phyloP scores from a whole-genome alignment of 2,329 filamentous ascomycete species.

The Diaporthe sp. region DNA sequence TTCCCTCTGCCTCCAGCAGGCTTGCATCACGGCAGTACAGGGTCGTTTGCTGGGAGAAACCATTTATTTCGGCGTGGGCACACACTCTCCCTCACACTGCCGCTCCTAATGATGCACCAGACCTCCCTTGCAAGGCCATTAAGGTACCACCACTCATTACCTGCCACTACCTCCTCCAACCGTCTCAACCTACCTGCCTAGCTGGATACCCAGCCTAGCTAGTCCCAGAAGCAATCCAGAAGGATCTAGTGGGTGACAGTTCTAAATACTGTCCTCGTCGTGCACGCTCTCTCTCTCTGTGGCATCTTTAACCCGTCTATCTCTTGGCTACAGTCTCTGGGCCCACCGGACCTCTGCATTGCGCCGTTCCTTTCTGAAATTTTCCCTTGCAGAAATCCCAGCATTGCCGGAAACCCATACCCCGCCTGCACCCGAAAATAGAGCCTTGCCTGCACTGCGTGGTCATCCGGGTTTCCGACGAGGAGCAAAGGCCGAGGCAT shows the following conservation, averaged over 20 bases:
- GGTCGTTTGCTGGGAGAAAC: conserved; percentile 14
- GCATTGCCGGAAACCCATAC: conserved; percentile 13
- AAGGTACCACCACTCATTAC: not conserved
- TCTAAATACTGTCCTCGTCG: not conserved
- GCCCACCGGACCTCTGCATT: not conserved
- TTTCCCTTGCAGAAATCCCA: conserved; percentile 20
- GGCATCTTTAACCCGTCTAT: not conserved
- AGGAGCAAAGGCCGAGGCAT: not conserved
- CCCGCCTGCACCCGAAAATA: conserved; percentile 20
- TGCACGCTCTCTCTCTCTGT: not conserved
- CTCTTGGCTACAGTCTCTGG: not conserved
- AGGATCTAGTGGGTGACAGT: not conserved
- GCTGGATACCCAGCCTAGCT: not conserved
- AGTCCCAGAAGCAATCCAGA: not conserved
- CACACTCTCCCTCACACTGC: conserved; percentile 1
- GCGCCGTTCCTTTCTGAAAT: conserved; percentile 10
- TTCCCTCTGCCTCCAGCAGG: not conserved
- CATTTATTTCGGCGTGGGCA: conserved; percentile 16
- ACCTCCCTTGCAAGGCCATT: conserved; percentile 12
- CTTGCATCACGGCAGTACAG: conserved; percentile 1
- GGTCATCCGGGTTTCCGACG: conserved; percentile 21
- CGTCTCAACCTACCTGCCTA: not conserved
- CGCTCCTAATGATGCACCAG: conserved; percentile 6
- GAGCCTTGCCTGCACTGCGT: not conserved
- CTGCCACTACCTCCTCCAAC: not conserved